Conservation (phyloP, 2,329 filamentous ascomycete genomes). For the Coleophoma cylindrospora region DNA sequence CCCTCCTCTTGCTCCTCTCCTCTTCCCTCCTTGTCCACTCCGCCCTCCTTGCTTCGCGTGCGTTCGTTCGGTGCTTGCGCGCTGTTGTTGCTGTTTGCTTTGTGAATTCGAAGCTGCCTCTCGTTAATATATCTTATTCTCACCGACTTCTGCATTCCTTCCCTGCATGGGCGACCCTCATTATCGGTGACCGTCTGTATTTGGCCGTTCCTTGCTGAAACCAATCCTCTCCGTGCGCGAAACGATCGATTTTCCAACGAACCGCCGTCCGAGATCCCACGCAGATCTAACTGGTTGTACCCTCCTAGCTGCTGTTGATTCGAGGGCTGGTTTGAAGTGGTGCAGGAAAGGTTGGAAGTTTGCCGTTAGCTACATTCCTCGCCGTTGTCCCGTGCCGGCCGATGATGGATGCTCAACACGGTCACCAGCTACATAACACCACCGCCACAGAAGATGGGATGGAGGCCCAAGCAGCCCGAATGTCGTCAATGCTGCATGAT, state of each 20-base stretch:
- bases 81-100: background rate
- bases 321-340: background rate
- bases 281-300: background rate
- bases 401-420: too few relatives aligned
- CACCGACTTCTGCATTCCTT: background rate
- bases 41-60: background rate
- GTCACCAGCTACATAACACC: background rate
- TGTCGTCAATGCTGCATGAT: conserved; percentile 39
- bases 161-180: background rate
- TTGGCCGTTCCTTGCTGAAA: background rate
- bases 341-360: background rate
- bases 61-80: background rate
- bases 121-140: background rate
- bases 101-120: background rate
- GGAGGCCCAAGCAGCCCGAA: background rate
- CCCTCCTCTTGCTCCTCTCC: too few relatives aligned
- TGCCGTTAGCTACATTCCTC: conserved; percentile 1
- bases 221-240: background rate
- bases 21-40: background rate
- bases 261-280: background rate
- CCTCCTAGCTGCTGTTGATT: background rate
- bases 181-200: background rate
- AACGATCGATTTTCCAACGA: background rate
- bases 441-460: background rate
- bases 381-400: background rate